Conservation (phyloP, 768 basidiomycete species). For the Russula ochroleuca region DNA sequence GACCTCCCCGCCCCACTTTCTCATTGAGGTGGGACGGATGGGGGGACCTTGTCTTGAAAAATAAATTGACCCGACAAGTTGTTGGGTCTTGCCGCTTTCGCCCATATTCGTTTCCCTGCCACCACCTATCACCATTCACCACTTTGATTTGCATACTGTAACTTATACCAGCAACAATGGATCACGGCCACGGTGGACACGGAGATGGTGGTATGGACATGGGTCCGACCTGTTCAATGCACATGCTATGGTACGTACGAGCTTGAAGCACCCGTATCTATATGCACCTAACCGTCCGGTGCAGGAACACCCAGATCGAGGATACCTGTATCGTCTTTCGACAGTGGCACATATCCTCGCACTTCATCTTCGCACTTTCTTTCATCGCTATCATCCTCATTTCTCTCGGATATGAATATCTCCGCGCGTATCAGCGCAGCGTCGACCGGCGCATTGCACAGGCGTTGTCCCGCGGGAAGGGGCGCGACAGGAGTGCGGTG, state of each 20-base stretch:
- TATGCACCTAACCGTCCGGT: background rate
- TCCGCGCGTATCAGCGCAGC: slow-evolving; percentile 56
- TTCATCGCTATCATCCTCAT: slow-evolving; percentile 60
- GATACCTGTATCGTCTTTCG: slow-evolving; percentile 80
- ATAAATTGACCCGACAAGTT: too few species aligned
- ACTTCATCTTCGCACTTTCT: slow-evolving; percentile 55
- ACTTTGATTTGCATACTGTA: too few species aligned
- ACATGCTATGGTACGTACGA: slow-evolving; percentile 69
- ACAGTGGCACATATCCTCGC: slow-evolving; percentile 68
- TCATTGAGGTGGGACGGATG: background rate
- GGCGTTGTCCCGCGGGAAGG: slow-evolving; percentile 45
- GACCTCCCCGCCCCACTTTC: background rate
- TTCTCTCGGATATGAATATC: slow-evolving; percentile 76
- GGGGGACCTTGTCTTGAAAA: too few species aligned
- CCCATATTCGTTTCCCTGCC: background rate
- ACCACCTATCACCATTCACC: background rate
- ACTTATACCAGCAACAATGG: slow-evolving; percentile 28
- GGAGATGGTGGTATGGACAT: slow-evolving; percentile 41
- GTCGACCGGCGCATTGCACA: slow-evolving; percentile 58
- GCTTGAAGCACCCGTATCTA: background rate
- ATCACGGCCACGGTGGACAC: slow-evolving; percentile 45
- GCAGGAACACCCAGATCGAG: slow-evolving; percentile 71
- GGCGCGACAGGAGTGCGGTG: slow-evolving; percentile 39
- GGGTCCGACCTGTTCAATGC: slow-evolving; percentile 56
- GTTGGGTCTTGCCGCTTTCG: too few species aligned